phyloP scores from a whole-genome alignment of 805 yeast species.

The Cyberlindnera nakhonratchasimensis region DNA sequence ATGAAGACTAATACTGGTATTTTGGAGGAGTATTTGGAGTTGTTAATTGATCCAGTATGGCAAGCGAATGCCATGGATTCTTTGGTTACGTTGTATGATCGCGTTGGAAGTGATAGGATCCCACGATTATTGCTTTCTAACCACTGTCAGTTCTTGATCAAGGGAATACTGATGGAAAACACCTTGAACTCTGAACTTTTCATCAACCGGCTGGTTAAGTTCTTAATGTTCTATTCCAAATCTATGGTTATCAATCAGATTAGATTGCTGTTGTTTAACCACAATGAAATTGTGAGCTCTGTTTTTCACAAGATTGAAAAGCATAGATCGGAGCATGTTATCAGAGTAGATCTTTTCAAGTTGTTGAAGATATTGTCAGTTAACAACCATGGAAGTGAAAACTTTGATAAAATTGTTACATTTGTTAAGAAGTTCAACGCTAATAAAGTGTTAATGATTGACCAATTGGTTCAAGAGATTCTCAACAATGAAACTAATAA shows the following conservation, averaged over 20 bases:
- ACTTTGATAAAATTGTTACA: constrained; percentile 12
- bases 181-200: constrained; percentile 43
- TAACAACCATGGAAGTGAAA: constrained; percentile 14
- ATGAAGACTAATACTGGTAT: constrained; percentile 28
- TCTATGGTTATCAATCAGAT: constrained; percentile 22
- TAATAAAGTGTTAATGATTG: constrained; percentile 19
- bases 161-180: constrained; percentile 39
- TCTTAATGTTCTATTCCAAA: constrained; percentile 20
- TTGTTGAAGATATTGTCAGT: constrained; percentile 17
- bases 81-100: constrained; percentile 42
- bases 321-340: constrained; percentile 14
- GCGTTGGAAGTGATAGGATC: constrained; percentile 31
- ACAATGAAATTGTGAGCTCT: constrained; percentile 11
- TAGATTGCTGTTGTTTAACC: constrained; percentile 20
- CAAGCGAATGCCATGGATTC: constrained; percentile 50
- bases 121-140: constrained; percentile 26
- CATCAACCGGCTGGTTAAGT: constrained; percentile 38
- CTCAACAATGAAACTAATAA: constrained; percentile 19
- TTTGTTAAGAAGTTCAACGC: constrained; percentile 9
- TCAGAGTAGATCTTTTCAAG: constrained; percentile 24
- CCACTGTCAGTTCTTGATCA: constrained; percentile 33
- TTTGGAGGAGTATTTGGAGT: constrained; percentile 33
- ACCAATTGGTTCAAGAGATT: constrained; percentile 25
- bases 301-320: constrained; percentile 15
- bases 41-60: constrained; percentile 48